Evolutionary conservation across 2,329 filamentous ascomycete genomes (phyloP).

Genomic region (Fusarium floridanum): DNA sequence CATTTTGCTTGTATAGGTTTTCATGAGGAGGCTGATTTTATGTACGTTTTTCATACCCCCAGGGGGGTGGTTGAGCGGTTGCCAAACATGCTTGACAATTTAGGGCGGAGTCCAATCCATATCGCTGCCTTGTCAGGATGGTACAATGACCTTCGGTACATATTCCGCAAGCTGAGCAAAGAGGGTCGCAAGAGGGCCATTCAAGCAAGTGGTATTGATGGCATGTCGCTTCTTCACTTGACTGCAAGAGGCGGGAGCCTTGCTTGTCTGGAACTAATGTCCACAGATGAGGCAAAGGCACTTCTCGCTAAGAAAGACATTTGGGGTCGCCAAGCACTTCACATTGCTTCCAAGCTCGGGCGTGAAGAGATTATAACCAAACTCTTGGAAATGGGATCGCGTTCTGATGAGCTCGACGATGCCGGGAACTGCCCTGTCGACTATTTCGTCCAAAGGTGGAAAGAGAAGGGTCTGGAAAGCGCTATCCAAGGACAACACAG

Average conservation of each 20-base stretch:
- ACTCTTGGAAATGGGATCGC: background rate
- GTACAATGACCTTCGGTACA: rapidly evolving
- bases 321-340: background rate
- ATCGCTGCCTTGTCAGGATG: background rate
- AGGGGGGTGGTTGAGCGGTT: too few species aligned
- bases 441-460: background rate
- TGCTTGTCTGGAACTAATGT: background rate
- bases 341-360: background rate
- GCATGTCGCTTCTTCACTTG: background rate
- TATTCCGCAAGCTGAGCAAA: rapidly evolving
- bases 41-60: too few species aligned
- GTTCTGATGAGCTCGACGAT: background rate
- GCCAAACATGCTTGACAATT: background rate
- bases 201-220: background rate
- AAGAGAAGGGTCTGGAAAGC: background rate
- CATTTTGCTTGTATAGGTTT: background rate
- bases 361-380: rapidly evolving
- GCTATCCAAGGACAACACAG: background rate
- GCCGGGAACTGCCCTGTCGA: background rate
- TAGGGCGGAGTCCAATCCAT: background rate
- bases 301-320: background rate
- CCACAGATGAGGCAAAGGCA: background rate
- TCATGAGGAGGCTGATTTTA: too few species aligned
- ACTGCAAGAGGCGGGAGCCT: background rate
- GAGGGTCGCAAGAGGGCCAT: background rate